Percentiles rank a stretch among this genome's conserved stretches.
Evolutionary conservation across 257 asterid species (phyloP).

Genomic region (Phtheirospermum japonicum): DNA sequence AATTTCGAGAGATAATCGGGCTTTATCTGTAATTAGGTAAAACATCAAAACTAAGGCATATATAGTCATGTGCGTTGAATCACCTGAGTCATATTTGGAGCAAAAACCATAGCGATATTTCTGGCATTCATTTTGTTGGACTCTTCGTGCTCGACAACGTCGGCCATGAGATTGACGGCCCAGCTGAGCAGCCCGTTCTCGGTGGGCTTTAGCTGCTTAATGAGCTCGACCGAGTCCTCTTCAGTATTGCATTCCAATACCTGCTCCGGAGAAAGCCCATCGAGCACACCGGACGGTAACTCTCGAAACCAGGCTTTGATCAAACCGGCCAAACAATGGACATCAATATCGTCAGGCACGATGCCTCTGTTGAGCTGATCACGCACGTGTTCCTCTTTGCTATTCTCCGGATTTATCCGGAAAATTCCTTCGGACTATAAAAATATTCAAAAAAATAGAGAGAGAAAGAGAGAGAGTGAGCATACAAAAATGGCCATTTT

Average conservation of each 20-base stretch:
- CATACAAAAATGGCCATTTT: no score
- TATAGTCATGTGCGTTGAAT: no score
- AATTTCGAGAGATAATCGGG: neutral
- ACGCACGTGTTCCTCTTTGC: conserved; percentile 85
- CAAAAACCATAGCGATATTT: conserved; percentile 93
- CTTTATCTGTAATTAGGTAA: neutral
- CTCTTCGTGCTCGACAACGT: conserved; percentile 88
- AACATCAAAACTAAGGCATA: neutral
- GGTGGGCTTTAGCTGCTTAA: conserved; percentile 74
- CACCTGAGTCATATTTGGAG: conserved; percentile 98
- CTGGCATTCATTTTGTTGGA: conserved; percentile 94
- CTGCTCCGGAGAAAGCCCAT: conserved; percentile 83
- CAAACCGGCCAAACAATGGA: conserved; percentile 88
- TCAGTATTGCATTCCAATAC: conserved; percentile 76
- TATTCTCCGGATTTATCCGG: conserved; percentile 92
- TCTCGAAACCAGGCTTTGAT: conserved; percentile 98
- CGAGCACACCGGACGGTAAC: conserved; percentile 86
- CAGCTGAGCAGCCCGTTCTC: conserved; percentile 77
- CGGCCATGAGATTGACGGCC: conserved; percentile 97
- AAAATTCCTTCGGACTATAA: conserved; percentile 92
- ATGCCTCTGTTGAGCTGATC: conserved; percentile 85
- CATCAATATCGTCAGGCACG: conserved; percentile 87
- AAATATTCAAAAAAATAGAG: neutral
- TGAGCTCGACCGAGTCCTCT: conserved; percentile 67
- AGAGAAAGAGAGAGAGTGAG: no score